Conservation (phyloP, 2,329 filamentous ascomycete genomes). For the Paraphoma sp. region DNA sequence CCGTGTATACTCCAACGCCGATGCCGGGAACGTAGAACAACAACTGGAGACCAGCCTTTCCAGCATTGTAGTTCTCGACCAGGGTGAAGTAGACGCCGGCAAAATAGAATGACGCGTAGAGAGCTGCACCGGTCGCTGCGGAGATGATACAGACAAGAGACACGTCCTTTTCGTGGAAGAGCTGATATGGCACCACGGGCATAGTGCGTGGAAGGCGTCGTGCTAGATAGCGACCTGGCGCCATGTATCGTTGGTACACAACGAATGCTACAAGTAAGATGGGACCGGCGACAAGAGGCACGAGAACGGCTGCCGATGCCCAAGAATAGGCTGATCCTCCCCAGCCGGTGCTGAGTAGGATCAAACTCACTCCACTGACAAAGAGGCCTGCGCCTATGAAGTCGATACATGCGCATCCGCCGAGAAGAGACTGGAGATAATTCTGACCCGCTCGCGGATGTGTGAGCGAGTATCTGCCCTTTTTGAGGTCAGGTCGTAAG, state of each 20-base stretch:
- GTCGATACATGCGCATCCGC: not conserved
- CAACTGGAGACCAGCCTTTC: conserved; percentile 3
- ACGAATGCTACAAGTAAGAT: not conserved
- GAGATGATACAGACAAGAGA: conserved; percentile 4
- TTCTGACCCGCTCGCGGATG: not conserved
- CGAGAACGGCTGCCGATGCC: not conserved
- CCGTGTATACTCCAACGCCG: conserved; percentile 1
- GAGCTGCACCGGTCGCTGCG: conserved; percentile 2
- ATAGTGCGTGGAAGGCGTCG: not conserved
- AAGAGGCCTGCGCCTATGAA: not conserved
- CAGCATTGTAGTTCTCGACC: not conserved
- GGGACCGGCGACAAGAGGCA: not conserved
- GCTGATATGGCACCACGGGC: conserved; percentile 3
- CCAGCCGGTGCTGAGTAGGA: not conserved
- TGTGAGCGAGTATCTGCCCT: not conserved
- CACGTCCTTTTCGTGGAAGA: conserved; percentile 4
- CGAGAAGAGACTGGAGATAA: not conserved
- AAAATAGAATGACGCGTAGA: conserved; percentile 4
- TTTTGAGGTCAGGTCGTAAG: not conserved
- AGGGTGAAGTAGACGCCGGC: conserved; percentile 4
- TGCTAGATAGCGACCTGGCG: not conserved
- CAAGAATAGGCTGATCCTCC: not conserved
- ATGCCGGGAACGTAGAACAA: conserved; percentile 5
- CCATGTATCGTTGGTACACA: not conserved
- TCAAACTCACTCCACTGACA: not conserved